Evolutionary conservation across 108 stramenopile species (phyloP), one percentile per base, ranked within the genome.

Genomic region (Conticribra guillardii): DNA sequence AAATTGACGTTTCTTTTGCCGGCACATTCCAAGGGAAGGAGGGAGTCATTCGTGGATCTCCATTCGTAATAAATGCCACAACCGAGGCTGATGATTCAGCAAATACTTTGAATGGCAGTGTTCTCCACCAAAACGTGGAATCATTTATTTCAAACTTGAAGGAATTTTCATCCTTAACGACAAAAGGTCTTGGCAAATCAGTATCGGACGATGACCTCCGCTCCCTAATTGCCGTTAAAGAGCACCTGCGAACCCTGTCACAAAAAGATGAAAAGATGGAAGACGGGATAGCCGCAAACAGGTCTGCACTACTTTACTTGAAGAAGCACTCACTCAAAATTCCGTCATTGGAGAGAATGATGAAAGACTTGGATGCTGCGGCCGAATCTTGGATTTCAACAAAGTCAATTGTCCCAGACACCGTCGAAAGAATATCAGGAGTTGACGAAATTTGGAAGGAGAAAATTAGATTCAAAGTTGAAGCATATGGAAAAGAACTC

Each of bases 31-130:
- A 70, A 17, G 89, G 90, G 5, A 51, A 71, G 22, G 86, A 73
- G 1, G 91, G 91, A 31, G 66, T 54, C 34, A 73, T 94, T 49
- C 76, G 89, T 15, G 93, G 93, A n/a, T 86, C 85, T 26, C 89
- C 90, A 1, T 72, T 91, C 62, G 57, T 45, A 15, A 16, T 71
- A 19, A 5, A 46, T 8, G 68, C 62, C 26, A 53, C 24, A 16
- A 47, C 58, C 15, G 62, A 61, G 4, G 61, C 26, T 2, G 69
- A 73, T 34, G 53, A 70, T 33, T 48, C 28, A 24, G 44, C 55
- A 44, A 85, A 88, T 52, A 48, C 58, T 18, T 19, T 89, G 18
- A 80, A 84, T 15, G 87, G 89, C 0, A 72, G 77, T 11, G 30
- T 85, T 26, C 31, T 88, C 9, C 45, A 61, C 32, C 30, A 54